Evolutionary conservation across 148 eudicot species (phyloP).

Genomic region (Pouteria glomerata): DNA sequence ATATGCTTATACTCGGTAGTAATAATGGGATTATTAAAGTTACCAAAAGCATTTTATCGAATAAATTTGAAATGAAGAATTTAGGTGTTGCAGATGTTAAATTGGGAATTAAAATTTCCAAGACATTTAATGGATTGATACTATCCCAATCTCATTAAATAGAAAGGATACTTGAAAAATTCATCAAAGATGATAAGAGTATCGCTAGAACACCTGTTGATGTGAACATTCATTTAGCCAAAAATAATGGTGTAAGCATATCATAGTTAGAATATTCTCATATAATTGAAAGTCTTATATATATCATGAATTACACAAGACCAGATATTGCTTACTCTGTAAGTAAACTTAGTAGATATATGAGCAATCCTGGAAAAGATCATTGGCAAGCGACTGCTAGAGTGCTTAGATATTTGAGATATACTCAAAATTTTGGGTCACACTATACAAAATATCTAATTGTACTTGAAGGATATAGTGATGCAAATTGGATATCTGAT

Average conservation of each 20-base stretch:
- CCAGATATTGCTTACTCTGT: not conserved
- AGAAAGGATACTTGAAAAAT: conserved; percentile 2
- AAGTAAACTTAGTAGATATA: not conserved
- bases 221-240: not conserved
- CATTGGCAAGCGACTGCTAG: too few species aligned
- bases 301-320: not conserved
- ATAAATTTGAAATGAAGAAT: not conserved
- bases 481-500: too few species aligned
- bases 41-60: not conserved
- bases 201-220: conserved; percentile 3
- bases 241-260: not conserved
- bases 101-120: not conserved
- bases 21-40: not conserved
- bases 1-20: conserved; percentile 3
- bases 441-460: too few species aligned
- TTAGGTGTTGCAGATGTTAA: not conserved
- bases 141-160: conserved; percentile 9
- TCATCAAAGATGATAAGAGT: too few species aligned
- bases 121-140: not conserved
- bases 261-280: not conserved
- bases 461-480: too few species aligned
- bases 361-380: not conserved
- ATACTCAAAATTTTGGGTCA: too few species aligned
- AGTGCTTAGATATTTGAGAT: too few species aligned
- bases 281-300: not conserved